phyloP scores from a whole-genome alignment of 2,329 filamentous ascomycete genomes.

The Pleoardoris graminearum region DNA sequence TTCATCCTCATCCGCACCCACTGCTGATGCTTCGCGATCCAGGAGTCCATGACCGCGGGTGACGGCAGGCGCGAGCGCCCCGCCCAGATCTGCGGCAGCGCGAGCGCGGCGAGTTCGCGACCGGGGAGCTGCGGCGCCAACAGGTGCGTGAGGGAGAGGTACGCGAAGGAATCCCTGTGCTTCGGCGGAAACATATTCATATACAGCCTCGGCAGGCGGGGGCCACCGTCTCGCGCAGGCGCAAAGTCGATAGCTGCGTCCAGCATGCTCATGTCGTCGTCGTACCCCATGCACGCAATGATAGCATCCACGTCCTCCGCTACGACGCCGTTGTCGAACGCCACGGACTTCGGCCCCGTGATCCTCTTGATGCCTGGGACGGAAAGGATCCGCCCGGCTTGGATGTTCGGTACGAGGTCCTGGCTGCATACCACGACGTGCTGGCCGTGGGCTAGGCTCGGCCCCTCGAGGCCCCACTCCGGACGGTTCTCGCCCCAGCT shows the following conservation, averaged over 20 bases:
- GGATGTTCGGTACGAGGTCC: constrained; percentile 17
- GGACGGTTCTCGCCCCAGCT: constrained; percentile 8
- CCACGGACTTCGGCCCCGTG: constrained; percentile 18
- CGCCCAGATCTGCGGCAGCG: constrained; percentile 52
- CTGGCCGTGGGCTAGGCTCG: constrained; percentile 12
- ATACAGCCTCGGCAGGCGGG: constrained; percentile 46
- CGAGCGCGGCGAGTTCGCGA: constrained; percentile 51
- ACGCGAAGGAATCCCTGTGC: constrained; percentile 51
- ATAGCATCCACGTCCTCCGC: constrained; percentile 37
- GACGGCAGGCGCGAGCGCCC: constrained; percentile 46
- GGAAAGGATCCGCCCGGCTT: constrained; percentile 22
- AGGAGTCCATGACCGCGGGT: constrained; percentile 33
- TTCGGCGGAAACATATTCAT: constrained; percentile 52
- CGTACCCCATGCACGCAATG: constrained; percentile 45
- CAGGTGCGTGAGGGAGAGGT: constrained; percentile 45
- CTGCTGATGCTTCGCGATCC: constrained; percentile 16
- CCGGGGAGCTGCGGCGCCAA: constrained; percentile 30
- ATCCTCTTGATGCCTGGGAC: constrained; percentile 21
- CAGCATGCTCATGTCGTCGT: constrained; percentile 32
- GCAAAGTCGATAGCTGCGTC: constrained; percentile 26
- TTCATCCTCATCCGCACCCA: constrained; percentile 40
- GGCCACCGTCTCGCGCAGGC: constrained; percentile 23
- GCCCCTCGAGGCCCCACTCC: constrained; percentile 27
- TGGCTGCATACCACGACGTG: constrained; percentile 25
- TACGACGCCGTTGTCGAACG: constrained; percentile 34